Percentiles rank a stretch among this genome's conserved stretches.
Conservation (phyloP, 2,329 filamentous ascomycete genomes). For the Plenodomus lindquistii region DNA sequence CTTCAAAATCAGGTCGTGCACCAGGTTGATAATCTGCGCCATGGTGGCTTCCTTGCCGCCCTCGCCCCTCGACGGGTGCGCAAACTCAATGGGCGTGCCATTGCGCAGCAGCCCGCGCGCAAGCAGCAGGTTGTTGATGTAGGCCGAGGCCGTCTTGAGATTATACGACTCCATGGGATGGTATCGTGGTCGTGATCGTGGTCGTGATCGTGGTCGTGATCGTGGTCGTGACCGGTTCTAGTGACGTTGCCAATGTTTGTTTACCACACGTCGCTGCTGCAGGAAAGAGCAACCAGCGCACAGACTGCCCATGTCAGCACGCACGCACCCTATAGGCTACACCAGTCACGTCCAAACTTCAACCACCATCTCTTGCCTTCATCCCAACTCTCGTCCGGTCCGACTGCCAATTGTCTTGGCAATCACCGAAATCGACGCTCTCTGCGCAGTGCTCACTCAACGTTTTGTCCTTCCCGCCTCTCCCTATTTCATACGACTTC, state of each 20-base stretch:
- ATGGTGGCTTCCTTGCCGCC: conserved; percentile 70
- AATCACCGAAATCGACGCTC: no score
- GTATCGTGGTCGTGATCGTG: conserved; percentile 41
- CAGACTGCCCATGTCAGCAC: no score
- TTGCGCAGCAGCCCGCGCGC: conserved; percentile 65
- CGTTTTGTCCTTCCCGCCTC: no score
- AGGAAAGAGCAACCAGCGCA: no score
- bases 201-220: conserved; percentile 4
- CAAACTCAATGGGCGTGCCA: conserved; percentile 80
- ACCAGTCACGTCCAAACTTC: not conserved
- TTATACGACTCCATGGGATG: conserved; percentile 53
- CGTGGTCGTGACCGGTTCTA: conserved; percentile 7
- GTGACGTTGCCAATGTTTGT: conserved; percentile 15
- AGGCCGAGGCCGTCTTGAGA: conserved; percentile 64
- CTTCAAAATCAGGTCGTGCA: conserved; percentile 89
- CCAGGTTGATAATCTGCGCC: conserved; percentile 84
- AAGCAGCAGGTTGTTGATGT: conserved; percentile 68
- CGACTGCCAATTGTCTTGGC: not conserved
- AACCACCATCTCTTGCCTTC: not conserved
- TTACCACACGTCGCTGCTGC: conserved; percentile 2
- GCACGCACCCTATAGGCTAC: no score
- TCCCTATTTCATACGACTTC: no score
- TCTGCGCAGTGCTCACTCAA: no score
- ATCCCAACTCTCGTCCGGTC: not conserved
- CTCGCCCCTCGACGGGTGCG: conserved; percentile 67